Base-by-base conservation (phyloP, 352 stramenopile genomes). In the Phytophthora kernoviae region DNA sequence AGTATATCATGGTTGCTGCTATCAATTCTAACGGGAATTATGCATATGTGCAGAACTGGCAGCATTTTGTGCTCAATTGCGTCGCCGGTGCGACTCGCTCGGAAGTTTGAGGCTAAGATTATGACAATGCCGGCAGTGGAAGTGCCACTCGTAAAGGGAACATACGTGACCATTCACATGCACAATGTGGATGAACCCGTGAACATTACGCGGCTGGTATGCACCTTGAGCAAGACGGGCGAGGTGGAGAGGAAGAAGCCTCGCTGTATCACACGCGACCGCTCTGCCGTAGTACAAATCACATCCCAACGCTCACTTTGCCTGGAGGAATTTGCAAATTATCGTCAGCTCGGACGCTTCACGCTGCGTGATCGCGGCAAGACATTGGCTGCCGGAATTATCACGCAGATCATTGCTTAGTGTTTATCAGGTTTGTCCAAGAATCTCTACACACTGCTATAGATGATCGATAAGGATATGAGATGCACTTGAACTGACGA, bases 51-150 rank as follows among this genome's bases (percentile, higher is more conserved):
- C 49, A 89, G 74, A 54, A 93, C 78, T 8, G 85, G 87, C 21
- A 93, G 85, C 53, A 93, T 96, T 45, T 47, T 96, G 42, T 96
- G 85, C 59, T 94, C 87, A 7, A 79, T 94, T 49, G 74, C 77
- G 42, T 91, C 79, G 9, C 87, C 87, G 0, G 83, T 96, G 57
- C 76, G 73, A 8, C 75, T 90, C 5, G 87, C 84, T 15, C 78
- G 75, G 20, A 78, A 77, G 45, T 94, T 96, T 32, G 85, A 96
- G 59, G 86, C 86, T 44, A 93, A 96, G 80, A 96, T 96, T 62
- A 93, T 94, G 82, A 94, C 86, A 1, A 94, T 96, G 84, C 84
- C 87, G 0, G 73, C 81, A 3, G 79, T 96, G 11, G 83, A 96
- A 49, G 83, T 94, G 52, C 87, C 87, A 39, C 68, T 96, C 4